A percentile compares a stretch with the other conserved stretches of the same genome.
phyloP scores from a whole-genome alignment of 1,139 yeast genomes.

The Scheffersomyces insectosa region DNA sequence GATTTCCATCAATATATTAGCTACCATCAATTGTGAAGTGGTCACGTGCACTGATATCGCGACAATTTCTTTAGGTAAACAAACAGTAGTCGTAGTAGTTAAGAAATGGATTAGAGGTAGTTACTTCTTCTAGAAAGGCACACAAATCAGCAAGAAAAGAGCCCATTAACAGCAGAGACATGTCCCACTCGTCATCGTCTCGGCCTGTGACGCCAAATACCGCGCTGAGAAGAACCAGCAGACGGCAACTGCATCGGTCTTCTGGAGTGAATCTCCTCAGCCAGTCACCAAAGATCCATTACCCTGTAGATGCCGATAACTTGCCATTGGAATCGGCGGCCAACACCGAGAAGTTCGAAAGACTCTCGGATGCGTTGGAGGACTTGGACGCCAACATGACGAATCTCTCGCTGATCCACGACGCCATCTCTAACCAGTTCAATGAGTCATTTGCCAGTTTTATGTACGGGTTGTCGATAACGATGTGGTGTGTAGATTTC shows the following conservation, averaged over 20 bases:
- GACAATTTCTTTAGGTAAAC: no score
- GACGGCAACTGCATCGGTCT: slow-evolving; percentile 39
- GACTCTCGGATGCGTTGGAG: slow-evolving; percentile 53
- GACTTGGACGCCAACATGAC: slow-evolving; percentile 52
- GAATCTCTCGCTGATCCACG: slow-evolving; percentile 50
- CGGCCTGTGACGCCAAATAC: slow-evolving; percentile 16
- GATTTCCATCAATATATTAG: no score
- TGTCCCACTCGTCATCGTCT: slow-evolving; percentile 8
- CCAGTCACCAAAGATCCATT: slow-evolving; percentile 46
- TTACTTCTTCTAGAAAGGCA: no score
- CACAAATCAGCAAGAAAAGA: no score
- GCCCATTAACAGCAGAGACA: no score
- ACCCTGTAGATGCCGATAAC: slow-evolving; percentile 41
- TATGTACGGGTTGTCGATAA: slow-evolving; percentile 60
- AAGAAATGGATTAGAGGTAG: no score
- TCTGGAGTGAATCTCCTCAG: slow-evolving; percentile 42
- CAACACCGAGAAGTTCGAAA: slow-evolving; percentile 36
- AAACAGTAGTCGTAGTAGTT: no score
- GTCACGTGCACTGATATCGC: no score
- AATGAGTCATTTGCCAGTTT: slow-evolving; percentile 66
- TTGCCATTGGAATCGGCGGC: slow-evolving; percentile 37
- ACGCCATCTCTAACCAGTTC: slow-evolving; percentile 49
- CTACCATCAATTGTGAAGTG: no score
- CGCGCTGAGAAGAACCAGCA: slow-evolving; percentile 5
- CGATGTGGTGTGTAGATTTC: slow-evolving; percentile 69